Percentiles rank a stretch among this genome's conserved stretches.
These are phyloP conservation scores for Solanum virginianum DNA, from an alignment of 257 asterid genomes.

Conservation along the genomic window DNA sequence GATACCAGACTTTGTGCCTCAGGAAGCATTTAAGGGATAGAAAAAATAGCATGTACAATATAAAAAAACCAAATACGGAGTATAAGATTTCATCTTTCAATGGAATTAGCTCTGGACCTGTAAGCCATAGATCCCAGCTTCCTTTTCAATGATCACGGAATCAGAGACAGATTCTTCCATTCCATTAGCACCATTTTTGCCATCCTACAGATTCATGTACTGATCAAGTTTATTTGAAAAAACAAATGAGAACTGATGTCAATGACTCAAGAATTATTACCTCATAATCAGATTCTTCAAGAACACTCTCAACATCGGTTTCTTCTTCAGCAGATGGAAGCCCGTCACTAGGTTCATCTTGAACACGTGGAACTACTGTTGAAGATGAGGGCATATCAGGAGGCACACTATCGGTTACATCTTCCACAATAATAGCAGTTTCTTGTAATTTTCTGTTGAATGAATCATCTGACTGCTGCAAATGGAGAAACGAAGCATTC, in stretches of 20 bases:
- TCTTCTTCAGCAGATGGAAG: constrained; percentile 29
- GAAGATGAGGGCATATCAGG: constrained; percentile 18
- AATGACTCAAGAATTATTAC: constrained; percentile 16
- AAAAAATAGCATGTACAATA: neutral
- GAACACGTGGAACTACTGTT: constrained; percentile 11
- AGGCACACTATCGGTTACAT: constrained; percentile 24
- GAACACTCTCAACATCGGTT: constrained; percentile 28
- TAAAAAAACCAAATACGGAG: neutral
- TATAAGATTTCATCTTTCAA: neutral
- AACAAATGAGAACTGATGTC: neutral
- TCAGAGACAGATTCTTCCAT: constrained; percentile 34
- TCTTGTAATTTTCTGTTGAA: constrained; percentile 3
- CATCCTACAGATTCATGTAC: constrained; percentile 26
- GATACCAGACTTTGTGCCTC: neutral
- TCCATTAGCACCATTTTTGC: constrained; percentile 18
- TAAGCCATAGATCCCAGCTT: constrained; percentile 67
- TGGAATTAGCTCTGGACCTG: constrained; percentile 37
- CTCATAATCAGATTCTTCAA: constrained; percentile 30
- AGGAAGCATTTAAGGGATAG: neutral
- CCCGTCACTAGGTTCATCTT: constrained; percentile 28
- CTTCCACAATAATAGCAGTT: constrained; percentile 30
- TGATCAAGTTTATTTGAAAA: neutral
- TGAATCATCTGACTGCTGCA: constrained; percentile 15
- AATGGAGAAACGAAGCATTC: constrained; percentile 6
- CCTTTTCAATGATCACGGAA: constrained; percentile 52